A percentile compares a stretch with the other conserved stretches of the same genome.
These are phyloP conservation scores for Xylaria sp. DNA, from an alignment of 2,329 filamentous ascomycete species.

Conservation along the genomic window DNA sequence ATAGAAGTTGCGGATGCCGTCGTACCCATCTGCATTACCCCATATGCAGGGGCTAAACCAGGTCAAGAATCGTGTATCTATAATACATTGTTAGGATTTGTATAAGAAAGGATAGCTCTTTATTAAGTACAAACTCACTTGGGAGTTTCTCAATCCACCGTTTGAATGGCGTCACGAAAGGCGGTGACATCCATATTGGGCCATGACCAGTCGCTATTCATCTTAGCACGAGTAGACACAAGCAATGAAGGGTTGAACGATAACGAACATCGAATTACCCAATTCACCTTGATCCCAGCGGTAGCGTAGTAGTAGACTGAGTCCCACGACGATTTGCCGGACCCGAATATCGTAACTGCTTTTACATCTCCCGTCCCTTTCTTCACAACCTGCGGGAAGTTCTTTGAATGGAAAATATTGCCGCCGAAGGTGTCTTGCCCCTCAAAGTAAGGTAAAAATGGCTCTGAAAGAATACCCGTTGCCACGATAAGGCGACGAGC, in stretches of 20 bases:
- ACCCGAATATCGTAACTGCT: constrained; percentile 66
- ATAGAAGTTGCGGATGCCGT: constrained; percentile 63
- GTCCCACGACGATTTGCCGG: constrained; percentile 72
- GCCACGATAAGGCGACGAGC: constrained; percentile 67
- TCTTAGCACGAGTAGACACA: neutral
- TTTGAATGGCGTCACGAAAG: constrained; percentile 62
- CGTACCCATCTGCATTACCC: constrained; percentile 71
- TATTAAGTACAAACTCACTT: constrained; percentile 48
- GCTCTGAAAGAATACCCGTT: constrained; percentile 68
- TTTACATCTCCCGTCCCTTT: constrained; percentile 51
- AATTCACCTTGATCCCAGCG: constrained; percentile 64
- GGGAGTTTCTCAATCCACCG: constrained; percentile 61
- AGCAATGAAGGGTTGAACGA: neutral
- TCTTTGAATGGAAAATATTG: constrained; percentile 67
- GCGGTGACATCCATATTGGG: constrained; percentile 63
- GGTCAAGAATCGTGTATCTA: constrained; percentile 71
- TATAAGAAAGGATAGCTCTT: constrained; percentile 1
- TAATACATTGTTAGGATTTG: neutral
- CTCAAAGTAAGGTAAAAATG: constrained; percentile 63
- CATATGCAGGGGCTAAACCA: constrained; percentile 83
- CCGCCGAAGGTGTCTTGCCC: constrained; percentile 62
- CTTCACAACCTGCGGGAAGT: constrained; percentile 56
- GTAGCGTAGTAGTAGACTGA: constrained; percentile 68
- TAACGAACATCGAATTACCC: constrained; percentile 61
- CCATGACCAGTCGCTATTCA: constrained; percentile 60